phyloP scores from a whole-genome alignment of 2,329 filamentous ascomycete species.

The Cryphonectria naterciae region DNA sequence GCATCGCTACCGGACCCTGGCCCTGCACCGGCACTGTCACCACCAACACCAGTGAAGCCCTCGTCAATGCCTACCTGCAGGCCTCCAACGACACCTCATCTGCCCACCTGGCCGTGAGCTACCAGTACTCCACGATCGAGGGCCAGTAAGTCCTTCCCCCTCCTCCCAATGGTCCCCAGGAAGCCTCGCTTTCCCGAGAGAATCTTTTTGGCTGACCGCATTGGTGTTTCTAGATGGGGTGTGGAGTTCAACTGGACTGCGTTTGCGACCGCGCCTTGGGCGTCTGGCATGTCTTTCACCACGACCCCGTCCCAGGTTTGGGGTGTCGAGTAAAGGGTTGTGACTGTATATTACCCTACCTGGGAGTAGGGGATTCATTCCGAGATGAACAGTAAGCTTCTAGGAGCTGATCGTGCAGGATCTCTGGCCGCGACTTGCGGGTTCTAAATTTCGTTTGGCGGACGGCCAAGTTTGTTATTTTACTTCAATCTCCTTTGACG shows the following conservation, averaged over 20 bases:
- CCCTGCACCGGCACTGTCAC: conserved; percentile 17
- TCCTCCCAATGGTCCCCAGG: background rate
- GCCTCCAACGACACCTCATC: conserved; percentile 19
- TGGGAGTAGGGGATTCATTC: background rate
- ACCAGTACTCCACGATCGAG: conserved; percentile 20
- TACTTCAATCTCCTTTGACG: background rate
- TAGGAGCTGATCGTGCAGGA: background rate
- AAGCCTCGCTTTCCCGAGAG: background rate
- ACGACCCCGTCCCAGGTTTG: conserved; percentile 19
- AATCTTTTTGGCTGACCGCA: background rate
- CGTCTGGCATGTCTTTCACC: conserved; percentile 9
- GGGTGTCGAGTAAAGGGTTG: conserved; percentile 17
- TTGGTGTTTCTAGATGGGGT: background rate
- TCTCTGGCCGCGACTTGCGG: background rate
- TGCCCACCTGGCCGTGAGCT: conserved; percentile 26
- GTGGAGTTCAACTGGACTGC: conserved; percentile 14
- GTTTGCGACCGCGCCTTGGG: background rate
- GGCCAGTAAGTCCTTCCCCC: conserved; percentile 13
- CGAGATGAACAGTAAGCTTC: background rate
- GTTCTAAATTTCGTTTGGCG: background rate
- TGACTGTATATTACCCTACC: background rate
- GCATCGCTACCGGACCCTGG: conserved; percentile 15
- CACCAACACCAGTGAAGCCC: conserved; percentile 7
- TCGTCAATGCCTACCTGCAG: conserved; percentile 23
- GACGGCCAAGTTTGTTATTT: background rate